These are phyloP conservation scores for Circinella minor DNA, from an alignment of 371 early-diverging fungal species.

Conservation along the genomic window DNA sequence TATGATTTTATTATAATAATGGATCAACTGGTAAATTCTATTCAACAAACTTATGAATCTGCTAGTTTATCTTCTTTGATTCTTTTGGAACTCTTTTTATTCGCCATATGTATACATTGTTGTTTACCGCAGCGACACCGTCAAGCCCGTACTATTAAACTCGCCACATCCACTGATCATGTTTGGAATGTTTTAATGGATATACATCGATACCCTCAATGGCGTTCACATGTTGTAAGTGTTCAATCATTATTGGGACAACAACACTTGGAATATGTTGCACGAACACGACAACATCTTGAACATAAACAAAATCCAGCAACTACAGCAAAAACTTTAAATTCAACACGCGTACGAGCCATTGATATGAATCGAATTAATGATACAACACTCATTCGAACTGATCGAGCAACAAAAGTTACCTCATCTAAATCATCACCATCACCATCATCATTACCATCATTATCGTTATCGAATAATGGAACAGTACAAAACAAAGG, in stretches of 20 bases:
- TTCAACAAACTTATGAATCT: constrained; percentile 11
- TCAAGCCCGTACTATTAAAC: constrained; percentile 10
- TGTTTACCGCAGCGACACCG: constrained; percentile 20
- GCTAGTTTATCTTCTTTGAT: constrained; percentile 21
- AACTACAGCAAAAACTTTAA: background rate
- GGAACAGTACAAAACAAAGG: background rate
- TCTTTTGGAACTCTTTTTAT: constrained; percentile 17
- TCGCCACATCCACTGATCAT: constrained; percentile 1
- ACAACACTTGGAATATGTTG: constrained; percentile 20
- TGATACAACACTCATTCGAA: constrained; percentile 12
- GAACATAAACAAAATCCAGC: constrained; percentile 12
- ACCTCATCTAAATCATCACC: background rate
- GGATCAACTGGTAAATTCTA: background rate
- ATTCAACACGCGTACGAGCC: constrained; percentile 20
- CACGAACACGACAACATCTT: constrained; percentile 25
- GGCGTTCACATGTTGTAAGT: constrained; percentile 26
- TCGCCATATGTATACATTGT: constrained; percentile 19
- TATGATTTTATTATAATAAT: background rate
- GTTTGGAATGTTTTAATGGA: constrained; percentile 20
- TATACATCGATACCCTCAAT: constrained; percentile 20
- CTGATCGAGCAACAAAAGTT: constrained; percentile 18
- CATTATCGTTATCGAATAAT: background rate
- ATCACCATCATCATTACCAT: no score
- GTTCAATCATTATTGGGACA: constrained; percentile 10
- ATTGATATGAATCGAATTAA: constrained; percentile 19